Percentiles rank a stretch among this genome's conserved stretches.
phyloP scores from a whole-genome alignment of 2,329 filamentous ascomycete species.

The Trichoderma sp. region DNA sequence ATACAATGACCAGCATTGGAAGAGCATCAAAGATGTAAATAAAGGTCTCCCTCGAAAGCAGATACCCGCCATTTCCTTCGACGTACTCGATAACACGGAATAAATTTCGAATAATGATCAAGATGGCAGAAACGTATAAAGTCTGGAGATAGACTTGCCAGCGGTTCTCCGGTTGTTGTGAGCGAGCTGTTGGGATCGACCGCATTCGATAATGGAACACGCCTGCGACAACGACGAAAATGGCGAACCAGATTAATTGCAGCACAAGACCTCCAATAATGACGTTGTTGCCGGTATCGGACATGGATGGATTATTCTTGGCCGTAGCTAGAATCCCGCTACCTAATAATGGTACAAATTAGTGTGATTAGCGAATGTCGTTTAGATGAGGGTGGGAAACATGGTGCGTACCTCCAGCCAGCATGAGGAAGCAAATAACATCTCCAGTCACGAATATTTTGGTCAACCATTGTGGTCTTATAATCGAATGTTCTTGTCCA shows the following conservation, averaged over 20 bases:
- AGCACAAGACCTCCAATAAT: slow-evolving; percentile 56
- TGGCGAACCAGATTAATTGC: slow-evolving; percentile 55
- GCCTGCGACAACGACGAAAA: slow-evolving; percentile 50
- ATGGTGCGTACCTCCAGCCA: background rate
- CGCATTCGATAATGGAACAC: slow-evolving; percentile 46
- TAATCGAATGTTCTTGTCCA: slow-evolving; percentile 34
- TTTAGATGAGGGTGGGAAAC: background rate
- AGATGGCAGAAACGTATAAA: slow-evolving; percentile 36
- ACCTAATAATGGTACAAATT: background rate
- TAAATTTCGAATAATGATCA: slow-evolving; percentile 44
- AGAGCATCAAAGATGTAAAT: slow-evolving; percentile 43
- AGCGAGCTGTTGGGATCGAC: background rate
- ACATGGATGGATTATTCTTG: background rate
- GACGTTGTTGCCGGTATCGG: slow-evolving; percentile 45
- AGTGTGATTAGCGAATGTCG: background rate
- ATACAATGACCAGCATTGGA: slow-evolving; percentile 26
- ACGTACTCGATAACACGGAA: slow-evolving; percentile 50
- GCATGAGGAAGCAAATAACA: slow-evolving; percentile 45
- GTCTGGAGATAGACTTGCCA: slow-evolving; percentile 38
- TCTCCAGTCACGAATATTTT: slow-evolving; percentile 55
- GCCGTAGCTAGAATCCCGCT: background rate
- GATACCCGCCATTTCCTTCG: slow-evolving; percentile 40
- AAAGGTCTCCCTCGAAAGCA: slow-evolving; percentile 40
- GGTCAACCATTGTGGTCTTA: slow-evolving; percentile 44
- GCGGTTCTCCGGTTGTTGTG: slow-evolving; percentile 18